These are phyloP conservation scores for Scytalidium sp. DNA, from an alignment of 2,329 filamentous ascomycete genomes.

Conservation along the genomic window DNA sequence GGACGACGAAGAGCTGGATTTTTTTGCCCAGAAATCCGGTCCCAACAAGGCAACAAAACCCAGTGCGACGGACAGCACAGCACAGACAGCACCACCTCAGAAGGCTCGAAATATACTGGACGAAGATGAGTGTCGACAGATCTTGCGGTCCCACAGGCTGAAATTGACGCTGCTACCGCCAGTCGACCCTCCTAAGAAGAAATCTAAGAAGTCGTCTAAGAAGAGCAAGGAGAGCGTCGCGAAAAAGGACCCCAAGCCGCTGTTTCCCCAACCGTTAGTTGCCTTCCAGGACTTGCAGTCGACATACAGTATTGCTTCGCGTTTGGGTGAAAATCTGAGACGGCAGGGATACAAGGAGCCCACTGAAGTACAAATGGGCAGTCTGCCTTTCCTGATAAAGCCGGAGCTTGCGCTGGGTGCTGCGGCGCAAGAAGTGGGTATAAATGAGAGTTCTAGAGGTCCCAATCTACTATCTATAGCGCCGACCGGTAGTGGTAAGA, in stretches of 20 bases:
- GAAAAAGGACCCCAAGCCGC: constrained; percentile 51
- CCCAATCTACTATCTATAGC: constrained; percentile 85
- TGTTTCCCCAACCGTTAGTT: constrained; percentile 78
- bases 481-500: constrained; percentile 96
- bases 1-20: constrained; percentile 41
- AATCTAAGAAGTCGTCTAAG: constrained; percentile 54
- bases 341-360: constrained; percentile 84
- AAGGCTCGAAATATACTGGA: constrained; percentile 41
- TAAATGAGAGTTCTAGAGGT: constrained; percentile 22
- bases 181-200: constrained; percentile 34
- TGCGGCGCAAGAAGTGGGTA: constrained; percentile 26
- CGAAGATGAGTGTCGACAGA: constrained; percentile 68
- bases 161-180: constrained; percentile 76
- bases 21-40: constrained; percentile 50
- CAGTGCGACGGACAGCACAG: constrained; percentile 11
- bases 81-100: neutral
- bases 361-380: constrained; percentile 90
- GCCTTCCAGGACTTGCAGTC: constrained; percentile 71
- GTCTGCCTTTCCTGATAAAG: constrained; percentile 73
- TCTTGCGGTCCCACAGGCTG: constrained; percentile 77
- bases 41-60: constrained; percentile 19
- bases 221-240: constrained; percentile 44
- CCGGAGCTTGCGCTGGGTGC: constrained; percentile 47
- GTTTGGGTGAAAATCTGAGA: constrained; percentile 73
- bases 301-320: constrained; percentile 69